A percentile compares a stretch with the other conserved stretches of the same genome.
Conservation (phyloP, 179 eudicot genomes). For the Beta lomatogona region DNA sequence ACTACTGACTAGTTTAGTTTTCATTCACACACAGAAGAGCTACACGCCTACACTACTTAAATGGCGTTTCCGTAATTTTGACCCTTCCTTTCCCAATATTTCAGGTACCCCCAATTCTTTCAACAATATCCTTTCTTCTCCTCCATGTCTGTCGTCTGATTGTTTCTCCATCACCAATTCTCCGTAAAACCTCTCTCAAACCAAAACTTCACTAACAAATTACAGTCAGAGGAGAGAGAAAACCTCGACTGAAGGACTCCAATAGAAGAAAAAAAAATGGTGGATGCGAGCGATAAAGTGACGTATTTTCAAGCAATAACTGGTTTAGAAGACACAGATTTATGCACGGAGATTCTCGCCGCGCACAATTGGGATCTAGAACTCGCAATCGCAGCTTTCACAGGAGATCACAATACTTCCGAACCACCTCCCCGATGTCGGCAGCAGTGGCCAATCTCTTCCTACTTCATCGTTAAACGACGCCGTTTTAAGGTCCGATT, state of each 20-base stretch:
- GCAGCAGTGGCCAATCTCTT: constrained; percentile 22
- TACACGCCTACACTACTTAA: background rate
- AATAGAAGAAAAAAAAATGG: constrained; percentile 24
- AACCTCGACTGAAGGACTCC: background rate
- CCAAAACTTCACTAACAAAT: background rate
- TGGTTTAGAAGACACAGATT: constrained; percentile 71
- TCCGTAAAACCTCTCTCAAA: background rate
- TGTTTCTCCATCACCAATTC: background rate
- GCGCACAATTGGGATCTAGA: constrained; percentile 96
- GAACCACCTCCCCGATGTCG: constrained; percentile 19
- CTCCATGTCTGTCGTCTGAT: background rate
- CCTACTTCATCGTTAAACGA: constrained; percentile 10
- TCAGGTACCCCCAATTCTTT: background rate
- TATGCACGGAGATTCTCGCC: constrained; percentile 78
- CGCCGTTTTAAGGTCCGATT: constrained; percentile 25
- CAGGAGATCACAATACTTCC: constrained; percentile 26
- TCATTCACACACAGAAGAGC: no score
- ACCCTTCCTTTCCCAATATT: background rate
- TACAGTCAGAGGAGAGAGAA: background rate
- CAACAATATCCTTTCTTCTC: background rate
- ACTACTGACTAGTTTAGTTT: no score
- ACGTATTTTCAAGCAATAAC: constrained; percentile 88
- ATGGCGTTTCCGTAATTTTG: constrained; percentile 6
- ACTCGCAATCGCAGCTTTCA: constrained; percentile 64
- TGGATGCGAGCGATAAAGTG: constrained; percentile 54